Evolutionary conservation across 1,284 basidiomycete genomes (phyloP).

Genomic region (Ustilago bromivora): DNA sequence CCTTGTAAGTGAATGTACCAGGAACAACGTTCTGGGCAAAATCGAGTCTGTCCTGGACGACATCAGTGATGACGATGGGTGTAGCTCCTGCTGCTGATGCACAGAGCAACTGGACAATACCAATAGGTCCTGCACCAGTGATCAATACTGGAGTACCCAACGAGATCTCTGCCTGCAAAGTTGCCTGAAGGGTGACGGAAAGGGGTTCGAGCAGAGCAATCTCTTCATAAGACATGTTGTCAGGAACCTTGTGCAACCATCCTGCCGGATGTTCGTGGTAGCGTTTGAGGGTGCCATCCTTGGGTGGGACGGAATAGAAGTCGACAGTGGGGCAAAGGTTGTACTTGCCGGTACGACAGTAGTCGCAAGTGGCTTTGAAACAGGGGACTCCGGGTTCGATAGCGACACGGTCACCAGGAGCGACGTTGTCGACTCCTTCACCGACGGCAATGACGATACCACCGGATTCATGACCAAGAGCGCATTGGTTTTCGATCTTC

Average conservation of each 20-base stretch:
- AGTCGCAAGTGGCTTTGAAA: constrained; percentile 71
- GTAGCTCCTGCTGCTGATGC: constrained; percentile 73
- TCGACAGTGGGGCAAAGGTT: constrained; percentile 71
- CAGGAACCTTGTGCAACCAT: constrained; percentile 74
- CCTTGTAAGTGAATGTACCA: constrained; percentile 70
- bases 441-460: constrained; percentile 65
- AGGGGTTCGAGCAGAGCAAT: constrained; percentile 74
- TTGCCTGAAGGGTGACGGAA: constrained; percentile 73
- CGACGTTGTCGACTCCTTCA: constrained; percentile 61
- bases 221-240: constrained; percentile 71
- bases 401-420: constrained; percentile 62
- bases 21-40: constrained; percentile 73
- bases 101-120: constrained; percentile 73
- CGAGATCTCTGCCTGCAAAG: constrained; percentile 72
- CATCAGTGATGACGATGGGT: constrained; percentile 74
- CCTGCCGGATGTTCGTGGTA: constrained; percentile 73
- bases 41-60: constrained; percentile 72
- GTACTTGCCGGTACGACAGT: constrained; percentile 73
- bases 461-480: constrained; percentile 66
- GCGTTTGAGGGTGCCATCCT: constrained; percentile 67
- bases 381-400: constrained; percentile 72
- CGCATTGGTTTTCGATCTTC: constrained; percentile 63
- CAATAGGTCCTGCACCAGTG: constrained; percentile 71
- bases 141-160: constrained; percentile 70
- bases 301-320: constrained; percentile 69